Conservation (phyloP, 1,139 yeast species). For the Yamadazyma conglobata region DNA sequence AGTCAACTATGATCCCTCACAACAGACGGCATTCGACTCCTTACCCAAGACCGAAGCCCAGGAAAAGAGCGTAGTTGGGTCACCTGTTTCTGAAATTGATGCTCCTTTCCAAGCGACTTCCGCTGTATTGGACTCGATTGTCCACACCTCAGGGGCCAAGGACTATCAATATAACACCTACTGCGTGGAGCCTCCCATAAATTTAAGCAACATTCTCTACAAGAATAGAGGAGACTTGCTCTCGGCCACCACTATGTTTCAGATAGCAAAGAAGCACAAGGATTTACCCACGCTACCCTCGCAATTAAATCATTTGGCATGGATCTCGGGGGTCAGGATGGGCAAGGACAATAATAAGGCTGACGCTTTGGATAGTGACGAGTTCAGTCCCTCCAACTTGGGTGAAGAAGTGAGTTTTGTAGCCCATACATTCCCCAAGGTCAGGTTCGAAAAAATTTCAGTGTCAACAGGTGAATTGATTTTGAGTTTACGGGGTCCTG, state of each 20-base stretch:
- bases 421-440: constrained; percentile 86
- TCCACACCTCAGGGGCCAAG: too few species aligned
- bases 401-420: constrained; percentile 91
- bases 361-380: constrained; percentile 26
- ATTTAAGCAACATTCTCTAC: constrained; percentile 31
- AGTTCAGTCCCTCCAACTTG: constrained; percentile 56
- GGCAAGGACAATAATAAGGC: constrained; percentile 51
- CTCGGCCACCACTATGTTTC: constrained; percentile 33
- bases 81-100: too few species aligned
- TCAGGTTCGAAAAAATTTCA: constrained; percentile 80
- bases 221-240: constrained; percentile 35
- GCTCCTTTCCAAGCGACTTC: too few species aligned
- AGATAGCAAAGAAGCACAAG: constrained; percentile 29
- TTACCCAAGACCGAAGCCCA: constrained; percentile 12
- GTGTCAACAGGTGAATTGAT: constrained; percentile 81
- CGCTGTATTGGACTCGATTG: too few species aligned
- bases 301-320: constrained; percentile 67
- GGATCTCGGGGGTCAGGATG: constrained; percentile 91
- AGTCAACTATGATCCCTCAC: constrained; percentile 51
- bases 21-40: constrained; percentile 26
- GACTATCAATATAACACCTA: constrained; percentile 32
- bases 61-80: too few species aligned
- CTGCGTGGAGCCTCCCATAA: constrained; percentile 38
- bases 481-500: constrained; percentile 76
- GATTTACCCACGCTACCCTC: constrained; percentile 22